Evolutionary conservation across 108 stramenopile species (phyloP).

Genomic region (Cyclostephanos tholiformis): DNA sequence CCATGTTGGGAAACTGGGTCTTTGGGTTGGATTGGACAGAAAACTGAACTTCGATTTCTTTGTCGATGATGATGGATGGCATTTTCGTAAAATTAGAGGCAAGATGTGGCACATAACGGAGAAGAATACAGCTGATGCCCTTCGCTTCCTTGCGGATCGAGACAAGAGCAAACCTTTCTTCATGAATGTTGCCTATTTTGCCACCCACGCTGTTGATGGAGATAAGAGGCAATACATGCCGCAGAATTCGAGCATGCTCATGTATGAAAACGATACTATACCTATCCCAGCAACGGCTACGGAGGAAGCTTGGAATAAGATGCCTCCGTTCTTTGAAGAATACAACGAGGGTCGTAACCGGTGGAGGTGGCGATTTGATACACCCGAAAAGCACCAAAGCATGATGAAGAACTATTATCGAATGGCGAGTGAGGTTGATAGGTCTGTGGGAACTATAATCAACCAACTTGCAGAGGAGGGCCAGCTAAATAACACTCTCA

Average conservation of each 20-base stretch:
- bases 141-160: conserved; percentile 59
- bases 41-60: conserved; percentile 46
- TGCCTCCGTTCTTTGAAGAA: conserved; percentile 60
- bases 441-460: conserved; percentile 56
- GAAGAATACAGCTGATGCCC: conserved; percentile 63
- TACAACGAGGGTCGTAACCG: conserved; percentile 75
- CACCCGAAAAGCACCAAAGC: conserved; percentile 58
- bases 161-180: conserved; percentile 67
- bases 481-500: conserved; percentile 59
- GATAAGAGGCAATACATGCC: conserved; percentile 58
- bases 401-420: conserved; percentile 83
- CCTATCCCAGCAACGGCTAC: conserved; percentile 58
- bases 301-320: conserved; percentile 50
- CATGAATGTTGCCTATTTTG: conserved; percentile 82
- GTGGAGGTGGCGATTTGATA: conserved; percentile 67
- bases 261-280: conserved; percentile 68
- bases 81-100: conserved; percentile 35
- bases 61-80: conserved; percentile 56
- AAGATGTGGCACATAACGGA: conserved; percentile 63
- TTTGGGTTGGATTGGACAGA: conserved; percentile 40
- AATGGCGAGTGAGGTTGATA: conserved; percentile 83
- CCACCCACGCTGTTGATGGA: conserved; percentile 71
- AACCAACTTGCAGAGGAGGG: conserved; percentile 54
- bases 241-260: conserved; percentile 46
- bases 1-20: conserved; percentile 67